Evolutionary conservation across 345 rosid species (phyloP), one percentile per base, ranked within the genome.

Genomic region (Odontarrhena argentea): DNA sequence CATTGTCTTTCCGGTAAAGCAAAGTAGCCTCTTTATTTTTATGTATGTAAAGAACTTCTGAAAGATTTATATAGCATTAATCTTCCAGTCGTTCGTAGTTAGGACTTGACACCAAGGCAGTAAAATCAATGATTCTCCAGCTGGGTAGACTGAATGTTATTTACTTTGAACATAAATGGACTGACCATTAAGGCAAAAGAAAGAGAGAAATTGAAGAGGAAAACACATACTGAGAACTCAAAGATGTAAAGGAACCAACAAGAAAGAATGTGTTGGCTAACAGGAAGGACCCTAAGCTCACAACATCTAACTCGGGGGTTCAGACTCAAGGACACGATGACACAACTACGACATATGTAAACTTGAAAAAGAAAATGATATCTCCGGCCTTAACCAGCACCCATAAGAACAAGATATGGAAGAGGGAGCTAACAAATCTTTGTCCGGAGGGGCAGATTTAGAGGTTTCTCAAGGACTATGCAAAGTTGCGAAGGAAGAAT

Each of bases 21-120:
- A 59, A 66, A 82, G 80, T 78, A 64, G 70, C 75, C 75, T 74
- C 79, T 85, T 88, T 87, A 88, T 86, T 86, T 86, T 69, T 74
- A 61, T 57, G 72, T 73, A 74, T 52, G 67, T 72, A 75, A 37
- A 71, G 77, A 80, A 76, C 74, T 78, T 62, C 73, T 41, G 71
- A 81, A 77, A 60, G 67, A 52, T 77, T 67, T 79, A 67, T 78
- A 71, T 68, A 78, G 83, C 80, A 83, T 80, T 74, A 63, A 71
- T 70, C 73, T 70, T 72, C 80, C 78, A 63, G 63, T 42, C 11
- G 57, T 56, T 75, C 43, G 70, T 57, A 69, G 67, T 30, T 69
- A 63, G 74, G 52, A 48, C 61, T 49, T 14, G 49, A 50, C 65
- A 41, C 74, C 64, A 62, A 50, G 46, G 45, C 61, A 64, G 67